Percentiles rank a stretch among this genome's conserved stretches.
Evolutionary conservation across 345 rosid genomes (phyloP).

Genomic region (Salix caprea): DNA sequence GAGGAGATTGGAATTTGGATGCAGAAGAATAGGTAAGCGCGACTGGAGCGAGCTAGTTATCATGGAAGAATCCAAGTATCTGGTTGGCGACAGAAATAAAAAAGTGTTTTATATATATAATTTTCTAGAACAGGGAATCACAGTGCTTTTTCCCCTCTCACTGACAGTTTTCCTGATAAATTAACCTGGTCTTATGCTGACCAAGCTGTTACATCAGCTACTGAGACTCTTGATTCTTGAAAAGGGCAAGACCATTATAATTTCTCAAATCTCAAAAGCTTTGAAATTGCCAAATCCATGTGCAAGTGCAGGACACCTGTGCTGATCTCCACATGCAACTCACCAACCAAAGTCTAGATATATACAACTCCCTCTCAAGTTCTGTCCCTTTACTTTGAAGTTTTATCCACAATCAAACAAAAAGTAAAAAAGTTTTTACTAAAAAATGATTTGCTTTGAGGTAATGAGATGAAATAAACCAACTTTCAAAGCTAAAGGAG

Average conservation of each 20-base stretch:
- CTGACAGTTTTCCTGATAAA: background rate
- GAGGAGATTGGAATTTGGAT: background rate
- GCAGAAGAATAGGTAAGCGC: background rate
- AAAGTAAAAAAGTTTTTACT: background rate
- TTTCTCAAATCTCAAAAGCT: slow-evolving; percentile 20
- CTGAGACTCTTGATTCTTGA: slow-evolving; percentile 23
- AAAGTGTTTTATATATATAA: no score
- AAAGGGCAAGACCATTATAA: slow-evolving; percentile 5
- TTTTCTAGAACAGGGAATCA: background rate
- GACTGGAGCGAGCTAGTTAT: background rate
- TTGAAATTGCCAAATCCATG: slow-evolving; percentile 34
- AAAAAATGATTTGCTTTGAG: background rate
- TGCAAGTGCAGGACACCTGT: slow-evolving; percentile 17
- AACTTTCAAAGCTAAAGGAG: background rate
- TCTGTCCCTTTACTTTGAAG: background rate
- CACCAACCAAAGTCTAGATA: background rate
- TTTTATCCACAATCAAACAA: slow-evolving; percentile 6
- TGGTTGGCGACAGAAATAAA: background rate
- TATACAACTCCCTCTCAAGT: background rate
- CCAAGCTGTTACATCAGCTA: slow-evolving; percentile 15
- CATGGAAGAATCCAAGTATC: background rate
- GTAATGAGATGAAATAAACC: background rate
- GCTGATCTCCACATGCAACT: slow-evolving; percentile 13
- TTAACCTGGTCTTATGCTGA: background rate
- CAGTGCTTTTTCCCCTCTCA: background rate